These are phyloP conservation scores for Cystobasidium pallidum DNA, from an alignment of 1,284 basidiomycete genomes.

Conservation along the genomic window DNA sequence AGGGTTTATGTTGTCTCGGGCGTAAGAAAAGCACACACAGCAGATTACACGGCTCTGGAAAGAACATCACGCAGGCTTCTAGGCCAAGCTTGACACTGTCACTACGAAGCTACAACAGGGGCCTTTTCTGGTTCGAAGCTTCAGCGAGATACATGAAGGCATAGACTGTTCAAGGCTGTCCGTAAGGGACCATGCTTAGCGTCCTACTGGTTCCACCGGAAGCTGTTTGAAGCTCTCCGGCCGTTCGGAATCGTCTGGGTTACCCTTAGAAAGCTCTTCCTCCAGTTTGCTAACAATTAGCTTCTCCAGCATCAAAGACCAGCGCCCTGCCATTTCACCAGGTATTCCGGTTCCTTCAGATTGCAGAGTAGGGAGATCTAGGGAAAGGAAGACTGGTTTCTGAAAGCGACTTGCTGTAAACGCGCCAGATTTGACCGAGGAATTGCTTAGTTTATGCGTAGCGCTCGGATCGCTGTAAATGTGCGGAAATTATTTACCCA, in stretches of 20 bases:
- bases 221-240: background rate
- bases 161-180: too few species aligned
- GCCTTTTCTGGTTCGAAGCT: too few species aligned
- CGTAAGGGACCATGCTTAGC: background rate
- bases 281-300: slow-evolving; percentile 29
- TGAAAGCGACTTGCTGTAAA: slow-evolving; percentile 28
- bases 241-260: background rate
- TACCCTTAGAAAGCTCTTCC: slow-evolving; percentile 10
- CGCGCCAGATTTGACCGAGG: background rate
- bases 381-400: slow-evolving; percentile 37
- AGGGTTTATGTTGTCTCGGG: too few species aligned
- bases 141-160: too few species aligned
- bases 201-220: slow-evolving; percentile 10
- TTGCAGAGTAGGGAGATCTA: slow-evolving; percentile 29
- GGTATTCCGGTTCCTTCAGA: slow-evolving; percentile 25
- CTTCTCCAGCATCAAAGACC: slow-evolving; percentile 30
- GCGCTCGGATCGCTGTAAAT: background rate
- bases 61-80: too few species aligned
- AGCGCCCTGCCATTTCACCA: slow-evolving; percentile 20
- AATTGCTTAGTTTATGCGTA: background rate
- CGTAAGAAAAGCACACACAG: too few species aligned
- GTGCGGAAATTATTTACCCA: slow-evolving; percentile 1
- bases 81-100: too few species aligned
- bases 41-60: too few species aligned
- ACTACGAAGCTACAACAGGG: too few species aligned